Evolutionary conservation across 371 early-diverging fungal genomes (phyloP).

Genomic region (Lichtheimia ornata): DNA sequence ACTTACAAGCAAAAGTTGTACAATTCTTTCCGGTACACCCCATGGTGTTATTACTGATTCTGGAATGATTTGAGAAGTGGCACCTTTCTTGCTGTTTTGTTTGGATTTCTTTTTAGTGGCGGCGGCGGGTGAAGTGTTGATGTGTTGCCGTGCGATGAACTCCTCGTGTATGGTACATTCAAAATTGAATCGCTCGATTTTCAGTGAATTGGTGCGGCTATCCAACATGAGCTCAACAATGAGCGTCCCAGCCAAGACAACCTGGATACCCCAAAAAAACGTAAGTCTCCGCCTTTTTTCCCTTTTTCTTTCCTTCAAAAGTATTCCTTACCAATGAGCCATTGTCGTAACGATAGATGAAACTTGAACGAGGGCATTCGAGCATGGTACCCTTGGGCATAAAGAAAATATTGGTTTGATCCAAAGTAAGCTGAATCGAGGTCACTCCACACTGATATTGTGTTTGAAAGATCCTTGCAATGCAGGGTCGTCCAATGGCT

Average conservation of each 20-base stretch:
- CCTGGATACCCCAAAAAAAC: conserved; percentile 12
- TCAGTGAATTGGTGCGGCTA: conserved; percentile 25
- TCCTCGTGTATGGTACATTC: conserved; percentile 36
- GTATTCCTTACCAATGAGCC: conserved; percentile 30
- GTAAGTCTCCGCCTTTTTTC: not conserved
- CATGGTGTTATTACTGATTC: conserved; percentile 37
- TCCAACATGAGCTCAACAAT: conserved; percentile 28
- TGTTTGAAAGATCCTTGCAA: conserved; percentile 41
- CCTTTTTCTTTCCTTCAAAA: not conserved
- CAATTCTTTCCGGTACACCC: conserved; percentile 33
- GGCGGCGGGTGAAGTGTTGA: conserved; percentile 13
- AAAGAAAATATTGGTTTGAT: conserved; percentile 45
- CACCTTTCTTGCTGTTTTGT: conserved; percentile 22
- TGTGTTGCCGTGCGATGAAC: conserved; percentile 23
- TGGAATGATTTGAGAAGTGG: conserved; percentile 23
- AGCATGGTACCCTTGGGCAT: conserved; percentile 36
- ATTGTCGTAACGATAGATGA: conserved; percentile 37
- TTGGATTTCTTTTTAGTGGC: conserved; percentile 13
- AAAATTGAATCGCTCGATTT: conserved; percentile 42
- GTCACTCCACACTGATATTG: conserved; percentile 40
- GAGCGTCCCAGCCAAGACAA: conserved; percentile 34
- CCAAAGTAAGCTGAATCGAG: conserved; percentile 43
- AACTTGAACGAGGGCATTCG: conserved; percentile 42
- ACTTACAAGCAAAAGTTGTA: conserved; percentile 8
- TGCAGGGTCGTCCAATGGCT: conserved; percentile 31